These are phyloP conservation scores for Aspergillus sp. DNA, from an alignment of 2,329 filamentous ascomycete genomes.

Conservation along the genomic window DNA sequence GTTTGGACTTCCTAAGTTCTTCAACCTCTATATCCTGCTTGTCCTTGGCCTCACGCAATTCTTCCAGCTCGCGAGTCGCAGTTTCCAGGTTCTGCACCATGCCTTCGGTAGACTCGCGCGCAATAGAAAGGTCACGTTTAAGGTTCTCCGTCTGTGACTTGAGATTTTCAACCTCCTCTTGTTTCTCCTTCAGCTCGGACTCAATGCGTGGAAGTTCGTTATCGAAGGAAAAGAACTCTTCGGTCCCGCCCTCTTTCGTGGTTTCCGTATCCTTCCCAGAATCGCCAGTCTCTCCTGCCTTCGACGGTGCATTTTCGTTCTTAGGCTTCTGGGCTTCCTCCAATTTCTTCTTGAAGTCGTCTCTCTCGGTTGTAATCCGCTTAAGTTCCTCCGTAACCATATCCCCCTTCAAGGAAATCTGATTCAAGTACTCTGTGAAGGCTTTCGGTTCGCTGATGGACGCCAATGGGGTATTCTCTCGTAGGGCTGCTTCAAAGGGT, in stretches of 20 bases:
- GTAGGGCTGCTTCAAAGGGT: conserved; percentile 82
- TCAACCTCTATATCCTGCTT: conserved; percentile 43
- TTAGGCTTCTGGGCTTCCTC: conserved; percentile 61
- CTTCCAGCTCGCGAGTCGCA: conserved; percentile 57
- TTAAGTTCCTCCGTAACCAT: conserved; percentile 95
- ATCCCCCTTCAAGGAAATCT: conserved; percentile 75
- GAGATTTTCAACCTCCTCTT: conserved; percentile 64
- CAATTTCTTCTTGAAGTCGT: conserved; percentile 69
- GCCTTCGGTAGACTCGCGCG: conserved; percentile 63
- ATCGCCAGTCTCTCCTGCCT: conserved; percentile 6
- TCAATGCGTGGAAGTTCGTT: conserved; percentile 79
- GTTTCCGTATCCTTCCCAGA: conserved; percentile 14
- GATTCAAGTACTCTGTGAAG: conserved; percentile 81
- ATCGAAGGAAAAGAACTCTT: conserved; percentile 90
- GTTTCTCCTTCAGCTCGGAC: conserved; percentile 62
- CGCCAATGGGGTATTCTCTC: conserved; percentile 85
- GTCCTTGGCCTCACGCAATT: conserved; percentile 47
- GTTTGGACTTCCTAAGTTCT: conserved; percentile 34
- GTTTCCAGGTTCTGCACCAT: conserved; percentile 61
- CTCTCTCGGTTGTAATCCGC: conserved; percentile 72
- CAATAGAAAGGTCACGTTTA: conserved; percentile 62
- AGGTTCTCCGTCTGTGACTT: conserved; percentile 62
- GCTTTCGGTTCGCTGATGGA: conserved; percentile 80
- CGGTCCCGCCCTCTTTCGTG: conserved; percentile 36
- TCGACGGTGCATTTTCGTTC: conserved; percentile 24